Conservation (phyloP, 2,329 filamentous ascomycete species). For the Lecanicillium sp. region DNA sequence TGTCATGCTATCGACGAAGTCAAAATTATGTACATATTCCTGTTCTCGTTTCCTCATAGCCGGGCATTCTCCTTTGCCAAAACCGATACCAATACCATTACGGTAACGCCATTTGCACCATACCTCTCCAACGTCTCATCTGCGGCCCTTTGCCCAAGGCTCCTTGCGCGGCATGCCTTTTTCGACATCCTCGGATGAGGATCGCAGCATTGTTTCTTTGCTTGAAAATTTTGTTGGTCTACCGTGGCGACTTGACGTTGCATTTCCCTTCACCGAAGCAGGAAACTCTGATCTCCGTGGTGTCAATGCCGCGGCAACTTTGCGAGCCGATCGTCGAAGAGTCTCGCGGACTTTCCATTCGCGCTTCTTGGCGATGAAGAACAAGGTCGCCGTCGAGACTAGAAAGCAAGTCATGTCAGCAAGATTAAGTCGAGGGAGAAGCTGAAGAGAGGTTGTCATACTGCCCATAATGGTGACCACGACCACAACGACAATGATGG, state of each 20-base stretch:
- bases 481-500: constrained; percentile 66
- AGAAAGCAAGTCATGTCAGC: constrained; percentile 12
- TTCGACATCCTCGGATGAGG: constrained; percentile 49
- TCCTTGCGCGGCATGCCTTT: constrained; percentile 41
- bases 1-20: constrained; percentile 3
- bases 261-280: constrained; percentile 43
- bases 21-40: too few species aligned
- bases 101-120: too few species aligned
- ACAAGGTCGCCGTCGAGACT: constrained; percentile 62
- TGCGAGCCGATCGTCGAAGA: constrained; percentile 59
- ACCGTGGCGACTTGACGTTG: constrained; percentile 19
- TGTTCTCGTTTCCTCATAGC: background rate
- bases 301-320: constrained; percentile 54
- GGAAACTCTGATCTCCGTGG: constrained; percentile 55
- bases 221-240: constrained; percentile 43
- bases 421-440: background rate
- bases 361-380: constrained; percentile 74
- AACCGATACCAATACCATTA: too few species aligned
- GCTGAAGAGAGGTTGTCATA: constrained; percentile 26
- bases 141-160: constrained; percentile 24
- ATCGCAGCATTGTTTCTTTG: constrained; percentile 50
- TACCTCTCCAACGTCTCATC: too few species aligned
- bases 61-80: too few species aligned
- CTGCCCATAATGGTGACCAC: constrained; percentile 61
- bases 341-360: constrained; percentile 74